Evolutionary conservation across 371 early-diverging fungal species (phyloP).

Genomic region (Zopfochytrium polystomum): DNA sequence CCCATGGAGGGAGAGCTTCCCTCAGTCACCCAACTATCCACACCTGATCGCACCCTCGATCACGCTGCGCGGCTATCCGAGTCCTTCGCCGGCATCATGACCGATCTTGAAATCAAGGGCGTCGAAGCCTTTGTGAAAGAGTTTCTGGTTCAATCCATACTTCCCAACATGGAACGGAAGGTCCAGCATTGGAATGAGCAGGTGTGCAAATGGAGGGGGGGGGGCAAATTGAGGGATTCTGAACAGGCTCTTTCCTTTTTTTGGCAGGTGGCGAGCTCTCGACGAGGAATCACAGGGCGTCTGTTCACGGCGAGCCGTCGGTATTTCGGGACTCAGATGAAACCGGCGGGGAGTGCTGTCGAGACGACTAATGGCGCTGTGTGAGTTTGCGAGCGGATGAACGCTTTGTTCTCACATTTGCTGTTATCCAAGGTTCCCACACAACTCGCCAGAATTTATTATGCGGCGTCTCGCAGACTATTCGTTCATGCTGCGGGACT

Average conservation of each 20-base stretch:
- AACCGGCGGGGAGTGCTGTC: constrained; percentile 15
- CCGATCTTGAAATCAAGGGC: constrained; percentile 52
- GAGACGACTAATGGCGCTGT: constrained; percentile 8
- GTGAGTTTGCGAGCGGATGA: neutral
- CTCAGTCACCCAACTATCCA: neutral
- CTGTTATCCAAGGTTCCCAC: too few species aligned
- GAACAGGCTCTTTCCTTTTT: constrained; percentile 11
- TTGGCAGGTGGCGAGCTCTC: constrained; percentile 66
- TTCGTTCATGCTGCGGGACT: constrained; percentile 93
- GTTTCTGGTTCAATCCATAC: constrained; percentile 67
- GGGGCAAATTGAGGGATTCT: neutral
- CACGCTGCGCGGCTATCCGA: constrained; percentile 9
- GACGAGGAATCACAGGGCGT: constrained; percentile 87
- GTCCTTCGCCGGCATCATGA: constrained; percentile 57
- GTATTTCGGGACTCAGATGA: constrained; percentile 64
- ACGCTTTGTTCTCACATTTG: too few species aligned
- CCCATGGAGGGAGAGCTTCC: neutral
- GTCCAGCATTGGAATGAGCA: constrained; percentile 89
- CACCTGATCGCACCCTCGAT: constrained; percentile 28
- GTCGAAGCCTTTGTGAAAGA: constrained; percentile 58
- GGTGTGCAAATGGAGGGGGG: constrained; percentile 25
- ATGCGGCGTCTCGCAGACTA: constrained; percentile 91
- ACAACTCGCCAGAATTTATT: constrained; percentile 81
- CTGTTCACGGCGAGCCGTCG: constrained; percentile 78
- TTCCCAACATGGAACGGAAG: constrained; percentile 88